Percentiles rank a stretch among this genome's conserved stretches.
Evolutionary conservation across 192 early-diverging fungal genomes (phyloP).

Genomic region (Backusella macrospora): DNA sequence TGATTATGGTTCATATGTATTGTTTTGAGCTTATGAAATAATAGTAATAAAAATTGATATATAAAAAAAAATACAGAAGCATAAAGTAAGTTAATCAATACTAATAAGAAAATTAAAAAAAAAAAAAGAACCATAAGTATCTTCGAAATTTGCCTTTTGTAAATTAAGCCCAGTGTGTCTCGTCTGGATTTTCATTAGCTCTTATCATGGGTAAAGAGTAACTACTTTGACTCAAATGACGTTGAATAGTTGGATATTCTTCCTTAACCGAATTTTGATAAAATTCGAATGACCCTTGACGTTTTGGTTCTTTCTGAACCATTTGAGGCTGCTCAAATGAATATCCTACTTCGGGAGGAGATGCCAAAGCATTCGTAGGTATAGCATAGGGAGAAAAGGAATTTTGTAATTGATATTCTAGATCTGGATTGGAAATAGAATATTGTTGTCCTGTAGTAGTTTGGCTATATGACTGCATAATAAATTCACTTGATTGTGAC

Average conservation of each 20-base stretch:
- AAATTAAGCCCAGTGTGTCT: constrained; percentile 15
- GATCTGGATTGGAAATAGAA: not conserved
- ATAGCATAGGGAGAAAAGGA: constrained; percentile 27
- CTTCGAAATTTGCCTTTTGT: not conserved
- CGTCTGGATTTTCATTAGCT: constrained; percentile 17
- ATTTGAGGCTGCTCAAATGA: constrained; percentile 9
- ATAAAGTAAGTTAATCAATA: constrained; percentile 15
- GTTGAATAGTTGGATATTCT: constrained; percentile 17
- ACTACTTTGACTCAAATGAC: not conserved
- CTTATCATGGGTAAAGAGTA: constrained; percentile 26
- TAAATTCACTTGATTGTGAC: constrained; percentile 10
- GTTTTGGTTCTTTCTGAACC: not conserved
- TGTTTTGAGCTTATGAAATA: constrained; percentile 9
- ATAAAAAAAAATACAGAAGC: constrained; percentile 2
- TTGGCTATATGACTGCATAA: not conserved
- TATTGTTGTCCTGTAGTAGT: not conserved
- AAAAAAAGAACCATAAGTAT: constrained; percentile 10
- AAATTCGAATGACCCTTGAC: constrained; percentile 1
- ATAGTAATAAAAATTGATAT: not conserved
- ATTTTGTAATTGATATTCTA: not conserved
- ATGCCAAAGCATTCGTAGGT: constrained; percentile 16
- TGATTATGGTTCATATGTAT: constrained; percentile 6
- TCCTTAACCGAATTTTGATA: constrained; percentile 9
- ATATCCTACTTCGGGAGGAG: constrained; percentile 15
- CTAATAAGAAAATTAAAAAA: not conserved